Conservation (phyloP, 2,329 filamentous ascomycete genomes). For the Aspergillus aculeatus region DNA sequence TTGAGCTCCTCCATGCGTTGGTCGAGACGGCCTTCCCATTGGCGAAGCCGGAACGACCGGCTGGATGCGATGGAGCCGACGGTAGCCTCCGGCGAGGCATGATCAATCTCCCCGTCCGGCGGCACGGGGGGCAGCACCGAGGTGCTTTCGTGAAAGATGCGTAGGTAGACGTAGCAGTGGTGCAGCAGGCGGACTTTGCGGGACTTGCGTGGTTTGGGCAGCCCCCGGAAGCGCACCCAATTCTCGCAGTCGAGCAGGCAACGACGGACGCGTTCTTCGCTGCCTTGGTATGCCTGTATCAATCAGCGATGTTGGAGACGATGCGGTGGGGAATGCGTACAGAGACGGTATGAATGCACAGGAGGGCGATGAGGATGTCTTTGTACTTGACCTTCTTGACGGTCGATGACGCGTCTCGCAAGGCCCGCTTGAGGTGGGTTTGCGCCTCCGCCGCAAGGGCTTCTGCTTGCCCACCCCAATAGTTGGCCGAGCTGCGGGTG, state of each 20-base stretch:
- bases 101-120: background rate
- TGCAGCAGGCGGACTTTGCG: slow-evolving; percentile 47
- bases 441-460: slow-evolving; percentile 31
- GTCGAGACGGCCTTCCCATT: slow-evolving; percentile 30
- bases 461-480: slow-evolving; percentile 36
- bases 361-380: slow-evolving; percentile 46
- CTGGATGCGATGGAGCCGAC: slow-evolving; percentile 34
- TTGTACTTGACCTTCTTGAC: slow-evolving; percentile 45
- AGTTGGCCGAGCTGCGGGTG: slow-evolving; percentile 13
- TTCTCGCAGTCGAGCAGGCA: slow-evolving; percentile 47
- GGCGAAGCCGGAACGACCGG: slow-evolving; percentile 32
- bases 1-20: slow-evolving; percentile 33
- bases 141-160: slow-evolving; percentile 47
- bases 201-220: slow-evolving; percentile 39
- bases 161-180: slow-evolving; percentile 49
- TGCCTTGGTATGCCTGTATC: slow-evolving; percentile 28
- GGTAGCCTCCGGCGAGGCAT: slow-evolving; percentile 2
- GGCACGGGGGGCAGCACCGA: background rate
- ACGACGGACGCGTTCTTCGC: slow-evolving; percentile 35
- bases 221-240: slow-evolving; percentile 42
- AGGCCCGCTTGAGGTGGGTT: slow-evolving; percentile 34
- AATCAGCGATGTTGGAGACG: background rate
- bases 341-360: slow-evolving; percentile 43
- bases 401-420: slow-evolving; percentile 36
- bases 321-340: slow-evolving; percentile 6